Base-by-base conservation (phyloP, 345 rosid species). In the Tarenaya hassleriana region DNA sequence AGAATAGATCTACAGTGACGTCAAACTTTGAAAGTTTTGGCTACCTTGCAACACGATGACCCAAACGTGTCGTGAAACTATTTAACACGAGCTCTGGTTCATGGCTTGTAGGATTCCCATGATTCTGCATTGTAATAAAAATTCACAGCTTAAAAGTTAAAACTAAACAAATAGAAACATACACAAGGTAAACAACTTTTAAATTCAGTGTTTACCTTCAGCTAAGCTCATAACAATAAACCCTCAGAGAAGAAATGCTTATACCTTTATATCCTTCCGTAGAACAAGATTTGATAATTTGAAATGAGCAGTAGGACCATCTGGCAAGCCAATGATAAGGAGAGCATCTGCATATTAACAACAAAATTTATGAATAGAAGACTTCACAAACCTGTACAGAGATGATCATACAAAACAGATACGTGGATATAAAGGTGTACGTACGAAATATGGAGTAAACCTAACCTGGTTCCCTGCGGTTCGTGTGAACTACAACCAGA, bases 251-350 rank as follows among this genome's bases (percentile, higher is more conserved):
- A 16, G 17, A 41, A 16, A 10, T 34, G 35, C 8, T 66, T 14
- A 60, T 59, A 69, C 98, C 98, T 88, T 94, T 53, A 88, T 85
- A 43, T 94, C 94, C 70, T 88, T 94, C 43, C 87, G 82, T 14
- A 94, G 60, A 46, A 83, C 82, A 50, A 94, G 94, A 55, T 70
- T 77, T 8, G 97, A 85, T 53, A 94, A 75, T 64, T 81, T 94
- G 71, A 94, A 94, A 65, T 88, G 94, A 18, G 99, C 99, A 21
- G 99, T 88, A 34, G 99, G 99, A 51, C 99, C 99, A 54, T 58
- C 61, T 4, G 97, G 99, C 76, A 94, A 76, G 43, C 91, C 81
- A 27, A 86, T 80, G 43, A 94, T 48, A 52, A 86, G 65, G 12
- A 86, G 85, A 34, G 89, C 97, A 77, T 94, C 99, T 92, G 53